Evolutionary conservation across 1,139 yeast genomes (phyloP), one percentile per base, ranked within the genome.

Genomic region (Trichomonascaceae sp.): DNA sequence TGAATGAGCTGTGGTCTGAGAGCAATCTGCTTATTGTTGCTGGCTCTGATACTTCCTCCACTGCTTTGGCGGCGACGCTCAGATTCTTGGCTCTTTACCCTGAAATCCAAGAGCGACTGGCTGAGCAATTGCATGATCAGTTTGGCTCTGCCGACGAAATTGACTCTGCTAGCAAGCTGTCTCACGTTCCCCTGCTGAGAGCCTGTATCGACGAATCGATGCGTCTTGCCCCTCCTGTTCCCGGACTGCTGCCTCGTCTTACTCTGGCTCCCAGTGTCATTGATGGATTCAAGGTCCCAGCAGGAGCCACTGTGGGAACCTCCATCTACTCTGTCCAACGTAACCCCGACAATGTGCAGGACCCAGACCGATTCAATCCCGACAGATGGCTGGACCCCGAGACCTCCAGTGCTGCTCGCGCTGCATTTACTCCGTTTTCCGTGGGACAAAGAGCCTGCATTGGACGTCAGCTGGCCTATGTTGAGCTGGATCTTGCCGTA

Each of bases 161-260:
- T 22, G n/a, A 5, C 16, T 17, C 30, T 15, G 39, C 33, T 17
- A 29, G 31, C n/a, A 26, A 16, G 17, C 23, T 36, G 8, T 20
- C 34, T 22, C 32, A 32, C 16, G 29, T 41, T 18, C 44, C 44
- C 14, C 37, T 33, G 18, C 30, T 41, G 26, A 32, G 44, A 27
- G 44, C 44, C 8, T 41, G 44, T 29, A 37, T 41, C 17, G 44
- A 41, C 29, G 44, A 41, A 18, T 38, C 44, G 18, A 41, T 41
- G 44, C 36, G 44, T 22, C 34, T 41, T 6, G 40, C 44, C 13
- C 44, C 44, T 8, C 44, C 44, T 4, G 44, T 41, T 8, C 44
- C 44, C 6, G 44, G 44, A 4, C 29, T 39, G 23, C 39, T 41
- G 15, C 44, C 44, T 28, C 34, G 44, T 32, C 14, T 35, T 11